Evolutionary conservation across 1,139 yeast genomes (phyloP).

Genomic region (Lodderomyces pseudojiufengensis): DNA sequence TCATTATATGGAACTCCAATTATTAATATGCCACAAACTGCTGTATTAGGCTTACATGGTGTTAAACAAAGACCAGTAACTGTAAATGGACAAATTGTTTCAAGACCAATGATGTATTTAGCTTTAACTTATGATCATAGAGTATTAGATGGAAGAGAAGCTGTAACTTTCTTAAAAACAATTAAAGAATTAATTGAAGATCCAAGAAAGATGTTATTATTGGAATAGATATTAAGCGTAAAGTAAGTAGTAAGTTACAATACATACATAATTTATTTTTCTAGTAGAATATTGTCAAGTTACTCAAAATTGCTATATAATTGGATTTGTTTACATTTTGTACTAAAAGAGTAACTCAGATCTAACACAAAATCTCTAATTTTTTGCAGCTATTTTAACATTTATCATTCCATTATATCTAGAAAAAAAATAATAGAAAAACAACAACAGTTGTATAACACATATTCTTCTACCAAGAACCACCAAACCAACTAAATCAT

Average conservation of each 20-base stretch:
- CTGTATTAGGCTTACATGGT: constrained; percentile 96
- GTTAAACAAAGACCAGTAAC: constrained; percentile 97
- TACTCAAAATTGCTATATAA: not conserved
- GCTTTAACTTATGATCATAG: constrained; percentile 99
- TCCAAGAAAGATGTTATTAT: constrained; percentile 96
- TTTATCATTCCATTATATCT: constrained; percentile 2
- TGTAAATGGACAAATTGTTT: constrained; percentile 90
- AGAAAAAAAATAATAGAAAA: not conserved
- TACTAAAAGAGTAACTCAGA: constrained; percentile 4
- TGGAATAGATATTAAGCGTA: constrained; percentile 35
- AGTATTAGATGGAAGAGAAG: constrained; percentile 98
- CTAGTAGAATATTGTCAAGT: not conserved
- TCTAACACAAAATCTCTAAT: constrained; percentile 4
- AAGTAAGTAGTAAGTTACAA: no score
- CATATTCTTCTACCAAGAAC: constrained; percentile 17
- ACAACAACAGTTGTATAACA: not conserved
- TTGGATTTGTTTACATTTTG: constrained; percentile 3
- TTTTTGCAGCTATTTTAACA: not conserved
- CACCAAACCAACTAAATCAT: constrained; percentile 35
- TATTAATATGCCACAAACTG: constrained; percentile 97
- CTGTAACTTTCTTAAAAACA: constrained; percentile 93
- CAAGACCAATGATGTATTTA: constrained; percentile 99
- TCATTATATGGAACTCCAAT: constrained; percentile 98
- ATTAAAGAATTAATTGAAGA: constrained; percentile 97
- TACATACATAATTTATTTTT: no score